Conservation (phyloP, 106 monocot species). For the Narthecium ossifragum region DNA sequence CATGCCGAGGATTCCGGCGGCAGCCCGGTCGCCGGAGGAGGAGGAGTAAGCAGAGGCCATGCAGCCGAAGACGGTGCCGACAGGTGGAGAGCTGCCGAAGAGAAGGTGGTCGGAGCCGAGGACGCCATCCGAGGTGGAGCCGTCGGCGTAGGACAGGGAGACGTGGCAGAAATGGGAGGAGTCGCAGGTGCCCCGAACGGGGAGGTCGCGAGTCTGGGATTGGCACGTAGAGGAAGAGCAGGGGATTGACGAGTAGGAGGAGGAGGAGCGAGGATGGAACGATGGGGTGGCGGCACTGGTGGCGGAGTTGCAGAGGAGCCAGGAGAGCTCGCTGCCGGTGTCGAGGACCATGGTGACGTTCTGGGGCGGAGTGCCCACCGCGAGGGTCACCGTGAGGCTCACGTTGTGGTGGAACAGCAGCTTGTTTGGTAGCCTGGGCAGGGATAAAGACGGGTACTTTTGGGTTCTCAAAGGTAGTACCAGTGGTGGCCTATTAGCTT, state of each 20-base stretch:
- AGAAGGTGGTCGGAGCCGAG: constrained; percentile 64
- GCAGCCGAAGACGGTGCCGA: constrained; percentile 73
- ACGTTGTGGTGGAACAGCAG: constrained; percentile 90
- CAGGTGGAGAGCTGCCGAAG: constrained; percentile 31
- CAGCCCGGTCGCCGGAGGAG: constrained; percentile 14
- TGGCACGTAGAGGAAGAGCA: constrained; percentile 70
- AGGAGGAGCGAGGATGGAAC: constrained; percentile 36
- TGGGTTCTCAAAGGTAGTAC: constrained; percentile 35
- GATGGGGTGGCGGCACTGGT: neutral
- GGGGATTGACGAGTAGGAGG: constrained; percentile 49
- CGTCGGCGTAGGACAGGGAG: constrained; percentile 81
- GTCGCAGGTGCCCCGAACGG: constrained; percentile 48
- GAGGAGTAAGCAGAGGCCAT: constrained; percentile 44
- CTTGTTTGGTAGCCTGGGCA: constrained; percentile 38
- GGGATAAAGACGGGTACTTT: constrained; percentile 21
- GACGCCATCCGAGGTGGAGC: constrained; percentile 70
- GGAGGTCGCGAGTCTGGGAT: constrained; percentile 58
- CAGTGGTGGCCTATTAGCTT: too few relatives aligned
- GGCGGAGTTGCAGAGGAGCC: constrained; percentile 54
- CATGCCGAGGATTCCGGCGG: constrained; percentile 81
- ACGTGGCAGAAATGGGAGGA: constrained; percentile 52
- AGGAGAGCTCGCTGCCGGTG: constrained; percentile 98
- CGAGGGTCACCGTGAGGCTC: constrained; percentile 67
- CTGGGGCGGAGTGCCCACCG: constrained; percentile 86
- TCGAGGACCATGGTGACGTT: constrained; percentile 93